Base-by-base conservation (phyloP, 1,139 yeast genomes). In the Barnettozyma hawaiiensis region DNA sequence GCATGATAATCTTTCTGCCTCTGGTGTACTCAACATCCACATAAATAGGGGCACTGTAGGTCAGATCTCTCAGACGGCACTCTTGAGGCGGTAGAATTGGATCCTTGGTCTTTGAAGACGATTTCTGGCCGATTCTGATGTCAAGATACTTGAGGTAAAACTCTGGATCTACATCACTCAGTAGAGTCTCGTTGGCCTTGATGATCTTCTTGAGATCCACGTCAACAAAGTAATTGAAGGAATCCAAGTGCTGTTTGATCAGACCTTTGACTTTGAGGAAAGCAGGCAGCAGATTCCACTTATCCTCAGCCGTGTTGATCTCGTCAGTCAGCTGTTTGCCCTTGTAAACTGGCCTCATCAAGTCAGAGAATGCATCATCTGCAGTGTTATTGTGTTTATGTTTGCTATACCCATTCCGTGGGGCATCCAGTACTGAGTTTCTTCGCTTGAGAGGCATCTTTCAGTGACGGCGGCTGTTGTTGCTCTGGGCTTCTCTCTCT, bases 11-110 rank as follows among this genome's bases (percentile, higher is more conserved):
- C 62, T 87, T 89, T 52, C 92, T 74, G 16, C 97, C 98, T 59
- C 97, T 73, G 1, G 97, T 92, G 60, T 92, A 92, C 60, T 94
- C 98, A 24, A 92, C 96, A 65, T 92, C 98, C 41, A 94, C 98
- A 55, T 83, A 86, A 33, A 92, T 87, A 1, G 97, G 97, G 0
- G 98, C 97, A 33, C 96, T 85, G 57, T 92, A 92, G 0, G 97
- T 87, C 69, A 92, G 73, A 57, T 92, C 99, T 63, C 99, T 78
- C 51, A 92, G 71, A 51, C 99, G 76, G 65, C 99, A 92, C 64
- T 92, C 97, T 58, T 92, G 99, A 2, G 99, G 99, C 0, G 96
- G 87, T 41, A 87, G 62, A 50, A 82, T 61, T 24, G 63, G 60
- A 40, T 66, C 71, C 31, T 60, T 65, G 2, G 71, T 65, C 3